phyloP scores from a whole-genome alignment of 2,329 filamentous ascomycete genomes.

The Alternaria panax region DNA sequence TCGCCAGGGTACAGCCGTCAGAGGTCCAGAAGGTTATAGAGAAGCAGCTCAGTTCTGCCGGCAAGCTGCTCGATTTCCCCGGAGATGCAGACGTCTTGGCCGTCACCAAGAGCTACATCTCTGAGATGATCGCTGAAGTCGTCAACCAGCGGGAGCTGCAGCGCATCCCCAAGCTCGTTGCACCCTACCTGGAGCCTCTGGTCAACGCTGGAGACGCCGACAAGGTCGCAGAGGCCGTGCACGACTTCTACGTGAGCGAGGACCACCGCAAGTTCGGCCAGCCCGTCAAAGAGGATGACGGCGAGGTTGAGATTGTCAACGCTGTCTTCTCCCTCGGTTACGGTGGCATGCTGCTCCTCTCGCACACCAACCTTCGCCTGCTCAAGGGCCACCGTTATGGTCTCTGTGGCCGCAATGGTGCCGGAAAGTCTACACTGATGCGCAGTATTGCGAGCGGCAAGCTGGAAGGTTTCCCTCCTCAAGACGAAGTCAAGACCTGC shows the following conservation, averaged over 20 bases:
- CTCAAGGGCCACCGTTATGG: slow-evolving; percentile 97
- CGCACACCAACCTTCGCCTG: slow-evolving; percentile 92
- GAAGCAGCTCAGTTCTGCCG: slow-evolving; percentile 74
- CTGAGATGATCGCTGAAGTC: slow-evolving; percentile 85
- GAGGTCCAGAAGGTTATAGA: slow-evolving; percentile 80
- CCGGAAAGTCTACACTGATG: slow-evolving; percentile 99
- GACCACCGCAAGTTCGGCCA: slow-evolving; percentile 87
- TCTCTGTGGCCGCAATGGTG: slow-evolving; percentile 95
- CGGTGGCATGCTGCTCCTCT: slow-evolving; percentile 94
- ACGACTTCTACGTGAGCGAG: slow-evolving; percentile 80
- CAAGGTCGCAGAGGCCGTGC: slow-evolving; percentile 74
- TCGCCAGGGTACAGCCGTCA: slow-evolving; percentile 72
- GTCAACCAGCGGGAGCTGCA: slow-evolving; percentile 81
- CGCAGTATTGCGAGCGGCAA: slow-evolving; percentile 94
- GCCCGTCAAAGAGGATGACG: slow-evolving; percentile 85
- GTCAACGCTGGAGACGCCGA: slow-evolving; percentile 69
- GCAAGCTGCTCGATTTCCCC: slow-evolving; percentile 66
- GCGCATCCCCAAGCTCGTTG: slow-evolving; percentile 73
- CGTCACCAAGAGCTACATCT: slow-evolving; percentile 75
- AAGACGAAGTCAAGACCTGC: slow-evolving; percentile 91
- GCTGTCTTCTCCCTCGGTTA: slow-evolving; percentile 97
- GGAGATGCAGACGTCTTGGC: slow-evolving; percentile 70
- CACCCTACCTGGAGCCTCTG: slow-evolving; percentile 77
- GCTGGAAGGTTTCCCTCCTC: slow-evolving; percentile 93
- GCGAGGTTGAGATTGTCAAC: slow-evolving; percentile 95